phyloP scores from a whole-genome alignment of 1,284 basidiomycete genomes.

The Sporisorium graminicola region DNA sequence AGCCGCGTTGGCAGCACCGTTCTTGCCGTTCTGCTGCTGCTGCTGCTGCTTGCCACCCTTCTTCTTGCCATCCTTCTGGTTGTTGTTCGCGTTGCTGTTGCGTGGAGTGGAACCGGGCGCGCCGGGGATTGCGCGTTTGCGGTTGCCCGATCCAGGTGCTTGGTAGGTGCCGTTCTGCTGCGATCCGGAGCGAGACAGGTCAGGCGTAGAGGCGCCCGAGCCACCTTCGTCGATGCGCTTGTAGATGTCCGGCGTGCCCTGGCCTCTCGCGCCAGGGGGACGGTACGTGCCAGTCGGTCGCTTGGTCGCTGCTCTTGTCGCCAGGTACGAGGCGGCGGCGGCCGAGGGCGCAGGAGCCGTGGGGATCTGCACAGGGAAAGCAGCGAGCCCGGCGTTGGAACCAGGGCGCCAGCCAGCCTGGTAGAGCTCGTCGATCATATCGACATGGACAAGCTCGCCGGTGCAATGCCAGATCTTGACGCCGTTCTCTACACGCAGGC shows the following conservation, averaged over 20 bases:
- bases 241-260: slow-evolving; percentile 84
- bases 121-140: slow-evolving; percentile 55
- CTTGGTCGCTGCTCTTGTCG: slow-evolving; percentile 60
- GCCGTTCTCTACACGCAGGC: slow-evolving; percentile 95
- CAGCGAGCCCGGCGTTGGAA: slow-evolving; percentile 76
- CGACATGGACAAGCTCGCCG: slow-evolving; percentile 84
- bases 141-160: slow-evolving; percentile 47
- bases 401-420: slow-evolving; percentile 86
- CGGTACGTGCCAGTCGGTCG: slow-evolving; percentile 70
- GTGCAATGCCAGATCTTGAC: slow-evolving; percentile 95
- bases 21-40: slow-evolving; percentile 42
- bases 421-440: slow-evolving; percentile 86
- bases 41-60: slow-evolving; percentile 47
- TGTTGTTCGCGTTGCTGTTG: slow-evolving; percentile 15
- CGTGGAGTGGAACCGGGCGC: slow-evolving; percentile 44
- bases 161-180: slow-evolving; percentile 50
- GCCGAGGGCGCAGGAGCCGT: slow-evolving; percentile 79
- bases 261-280: slow-evolving; percentile 79
- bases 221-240: slow-evolving; percentile 86
- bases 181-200: slow-evolving; percentile 26
- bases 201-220: slow-evolving; percentile 43
- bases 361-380: slow-evolving; percentile 82
- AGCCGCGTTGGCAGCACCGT: slow-evolving; percentile 17
- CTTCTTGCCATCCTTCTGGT: slow-evolving; percentile 38
- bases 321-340: slow-evolving; percentile 72